These are phyloP conservation scores for Mycena latifolia DNA, from an alignment of 768 basidiomycete species.

Conservation along the genomic window DNA sequence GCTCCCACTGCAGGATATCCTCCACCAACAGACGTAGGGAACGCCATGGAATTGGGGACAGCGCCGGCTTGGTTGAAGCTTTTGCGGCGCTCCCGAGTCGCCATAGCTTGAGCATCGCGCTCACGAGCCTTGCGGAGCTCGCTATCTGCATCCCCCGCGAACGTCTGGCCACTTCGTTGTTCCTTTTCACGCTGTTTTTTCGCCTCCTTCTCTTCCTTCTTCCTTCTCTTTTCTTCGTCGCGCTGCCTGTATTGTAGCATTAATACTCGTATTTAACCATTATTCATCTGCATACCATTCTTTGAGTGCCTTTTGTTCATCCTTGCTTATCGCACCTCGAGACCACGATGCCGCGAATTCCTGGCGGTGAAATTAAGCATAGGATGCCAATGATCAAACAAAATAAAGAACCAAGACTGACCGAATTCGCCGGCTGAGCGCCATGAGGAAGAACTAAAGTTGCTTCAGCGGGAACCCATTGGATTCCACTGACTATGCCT, in stretches of 20 bases:
- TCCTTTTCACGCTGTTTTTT: conserved; percentile 67
- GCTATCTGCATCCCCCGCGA: conserved; percentile 58
- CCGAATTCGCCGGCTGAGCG: conserved; percentile 69
- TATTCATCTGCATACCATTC: conserved; percentile 55
- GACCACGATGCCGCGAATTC: conserved; percentile 72
- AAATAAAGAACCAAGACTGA: conserved; percentile 45
- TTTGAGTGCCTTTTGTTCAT: conserved; percentile 56
- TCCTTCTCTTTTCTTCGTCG: conserved; percentile 58
- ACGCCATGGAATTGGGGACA: conserved; percentile 42
- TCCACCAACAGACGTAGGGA: conserved; percentile 45
- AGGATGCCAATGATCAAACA: conserved; percentile 16
- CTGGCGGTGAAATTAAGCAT: conserved; percentile 47
- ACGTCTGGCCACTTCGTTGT: conserved; percentile 40
- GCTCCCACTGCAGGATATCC: conserved; percentile 36
- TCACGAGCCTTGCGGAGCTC: conserved; percentile 72
- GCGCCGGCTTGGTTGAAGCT: conserved; percentile 60
- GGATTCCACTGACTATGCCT: conserved; percentile 59
- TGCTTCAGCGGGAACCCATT: conserved; percentile 74
- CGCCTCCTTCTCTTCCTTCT: conserved; percentile 60
- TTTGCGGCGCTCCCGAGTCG: conserved; percentile 62
- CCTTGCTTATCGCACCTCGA: conserved; percentile 53
- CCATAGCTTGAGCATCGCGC: conserved; percentile 58
- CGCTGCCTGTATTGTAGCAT: conserved; percentile 53
- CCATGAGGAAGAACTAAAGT: conserved; percentile 71
- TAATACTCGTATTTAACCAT: not conserved